phyloP scores from a whole-genome alignment of 495 filamentous ascomycete genomes.

The Annulohypoxylon stygium region DNA sequence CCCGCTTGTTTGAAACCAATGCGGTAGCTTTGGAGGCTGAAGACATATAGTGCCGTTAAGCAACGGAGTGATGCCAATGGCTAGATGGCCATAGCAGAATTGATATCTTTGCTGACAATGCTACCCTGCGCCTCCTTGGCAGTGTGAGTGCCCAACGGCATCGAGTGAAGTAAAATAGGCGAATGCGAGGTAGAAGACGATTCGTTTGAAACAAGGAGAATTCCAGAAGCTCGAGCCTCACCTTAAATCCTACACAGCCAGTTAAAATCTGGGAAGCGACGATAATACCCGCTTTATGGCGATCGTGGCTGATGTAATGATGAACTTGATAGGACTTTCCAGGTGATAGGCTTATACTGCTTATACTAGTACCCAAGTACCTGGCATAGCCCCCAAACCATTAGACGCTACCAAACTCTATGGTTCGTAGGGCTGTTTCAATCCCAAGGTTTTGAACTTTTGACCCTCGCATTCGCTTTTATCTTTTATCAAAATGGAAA shows the following conservation, averaged over 20 bases:
- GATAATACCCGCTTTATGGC: slow-evolving; percentile 12
- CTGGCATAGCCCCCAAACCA: not conserved
- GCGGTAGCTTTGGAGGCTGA: slow-evolving; percentile 19
- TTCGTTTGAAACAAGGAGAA: slow-evolving; percentile 8
- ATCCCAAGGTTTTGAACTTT: not conserved
- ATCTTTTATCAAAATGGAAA: slow-evolving; percentile 2
- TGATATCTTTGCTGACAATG: not conserved
- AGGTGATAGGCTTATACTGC: not conserved
- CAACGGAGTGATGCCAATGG: not conserved
- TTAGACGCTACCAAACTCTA: not conserved
- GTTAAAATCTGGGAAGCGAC: not conserved
- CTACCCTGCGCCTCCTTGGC: slow-evolving; percentile 6
- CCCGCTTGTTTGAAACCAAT: slow-evolving; percentile 11
- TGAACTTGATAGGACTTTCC: not conserved
- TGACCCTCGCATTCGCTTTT: slow-evolving; percentile 2
- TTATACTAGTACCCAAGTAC: not conserved
- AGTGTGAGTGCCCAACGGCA: not conserved
- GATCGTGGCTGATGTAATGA: slow-evolving; percentile 13
- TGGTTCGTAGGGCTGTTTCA: not conserved
- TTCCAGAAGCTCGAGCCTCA: slow-evolving; percentile 24
- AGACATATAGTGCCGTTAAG: not conserved
- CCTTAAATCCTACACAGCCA: slow-evolving; percentile 14
- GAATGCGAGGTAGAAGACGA: slow-evolving; percentile 2
- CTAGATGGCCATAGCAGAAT: not conserved
- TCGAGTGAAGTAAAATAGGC: not conserved